Base-by-base conservation (phyloP, 2,329 filamentous ascomycete genomes). In the Cladosporium cucumerinum region DNA sequence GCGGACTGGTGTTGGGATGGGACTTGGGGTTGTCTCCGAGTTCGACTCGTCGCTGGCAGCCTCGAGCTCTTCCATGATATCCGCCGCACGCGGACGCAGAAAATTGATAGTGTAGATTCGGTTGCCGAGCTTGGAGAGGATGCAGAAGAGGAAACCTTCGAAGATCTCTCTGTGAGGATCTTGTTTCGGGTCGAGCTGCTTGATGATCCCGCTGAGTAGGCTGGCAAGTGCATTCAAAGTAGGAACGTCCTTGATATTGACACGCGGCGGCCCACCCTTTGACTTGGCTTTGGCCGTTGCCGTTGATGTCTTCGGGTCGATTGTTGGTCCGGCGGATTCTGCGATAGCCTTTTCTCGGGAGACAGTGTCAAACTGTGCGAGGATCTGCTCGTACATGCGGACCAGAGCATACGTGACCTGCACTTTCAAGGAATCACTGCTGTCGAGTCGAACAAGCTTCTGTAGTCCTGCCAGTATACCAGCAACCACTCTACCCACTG, bases 81-180 rank as follows among this genome's bases (percentile, higher is more conserved):
- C 65, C 12, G 57, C 39, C 14, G 61, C 67, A 49, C 72, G 71
- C 2, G 57, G 49, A 14, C 70, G 69, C 5, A 76, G 77, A 62
- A 82, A 81, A 0, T 75, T 76, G 48, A 72, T 74, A 51, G 76
- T 72, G 64, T 76, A 81, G 2, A 82, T 69, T 0, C 72, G 71
- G 23, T 73, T 71, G 5, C 79, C 79, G 0, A 80, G 70, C 23
- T 74, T 75, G 26, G 80, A 74, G 2, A 82, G 70, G 1, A 81
- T 65, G 16, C 77, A 68, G 62, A 76, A 82, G 1, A 77, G 70
- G 36, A 80, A 77, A 2, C 78, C 79, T 70, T 82, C 80, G 61
- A 81, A 81, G 1, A 82, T 66, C 23, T 76, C 69, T 32, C 75
- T 74, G 48, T 82, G 79, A 12, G 72, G 48, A 4, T 70, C 64